Evolutionary conservation across 78 protist species (phyloP), one percentile per base, ranked within the genome.

Genomic region (Dictyostelium citrinum): DNA sequence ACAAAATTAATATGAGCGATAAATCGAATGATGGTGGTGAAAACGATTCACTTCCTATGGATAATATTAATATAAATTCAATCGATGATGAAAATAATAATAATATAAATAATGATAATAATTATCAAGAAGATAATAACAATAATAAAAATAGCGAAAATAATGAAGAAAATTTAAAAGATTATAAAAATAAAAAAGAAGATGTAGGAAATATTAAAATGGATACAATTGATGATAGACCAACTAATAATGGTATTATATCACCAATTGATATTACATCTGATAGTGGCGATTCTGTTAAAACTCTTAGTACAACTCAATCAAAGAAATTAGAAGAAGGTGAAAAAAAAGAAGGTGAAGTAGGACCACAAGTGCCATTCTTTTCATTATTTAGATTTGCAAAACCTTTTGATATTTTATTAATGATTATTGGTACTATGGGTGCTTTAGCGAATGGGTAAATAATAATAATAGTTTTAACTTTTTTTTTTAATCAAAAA

Each of bases 371-470:
- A 35, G 84, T 80, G 7, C 31, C 74, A 55, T 80, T 80, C 31
- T 55, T 80, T 49, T 33, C 71, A 41, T 33, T 90, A 51, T 90
- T 83, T 77, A 74, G 95, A 35, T 90, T 90, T 61, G 95, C 95
- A 11, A 58, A 68, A 2, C 55, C 60, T 39, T 11, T 83, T 20
- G 95, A 90, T 27, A 14, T 37, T 6, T 29, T 90, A 7, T 46
- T 90, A 17, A 81, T 90, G 91, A 1, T 46, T 10, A 11, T 90
- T 7, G 95, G 95, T 46, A 58, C 84, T 5, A 16, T 90, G 0
- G 83, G 91, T 75, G 95, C 95, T 10, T 37, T 90, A 7, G 90
- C 81, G 1, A 81, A 83, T n/a, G 95, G 72, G 72, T 64, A 64
- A 27, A 29, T 58, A 5, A 3, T 49, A 16, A 14, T 16, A 1